Evolutionary conservation across 2,329 filamentous ascomycete genomes (phyloP), one percentile per base, ranked within the genome.

Genomic region (Coniella vitis): DNA sequence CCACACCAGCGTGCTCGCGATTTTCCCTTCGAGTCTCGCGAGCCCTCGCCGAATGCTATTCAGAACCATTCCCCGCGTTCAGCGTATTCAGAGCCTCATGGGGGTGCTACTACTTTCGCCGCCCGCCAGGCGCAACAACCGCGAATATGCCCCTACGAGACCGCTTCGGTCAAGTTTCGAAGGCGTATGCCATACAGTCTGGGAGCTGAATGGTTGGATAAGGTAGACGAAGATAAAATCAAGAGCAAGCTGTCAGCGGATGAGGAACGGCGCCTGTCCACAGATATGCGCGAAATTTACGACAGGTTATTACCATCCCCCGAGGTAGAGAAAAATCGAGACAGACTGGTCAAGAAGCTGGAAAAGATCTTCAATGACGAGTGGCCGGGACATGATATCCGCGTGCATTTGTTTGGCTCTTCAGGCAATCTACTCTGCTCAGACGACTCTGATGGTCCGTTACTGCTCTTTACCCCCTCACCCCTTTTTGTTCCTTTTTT

Each of bases 381-480:
- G 63, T 98, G 91, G 88, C 93, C 93, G 1, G 89, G 87, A 1
- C 85, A 89, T 60, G 79, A 94, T 53, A 96, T 96, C 61, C 83
- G 80, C 57, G 93, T 96, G 32, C 85, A 93, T 64, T 81, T 97
- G 14, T 98, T 98, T 75, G 93, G 93, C n/a, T 97, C 93, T 4
- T 97, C 93, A 4, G 93, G 93, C 41, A 98, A 98, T 66, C 72
- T 93, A 65, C 73, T 98, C 49, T 96, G 90, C 67, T 95, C 91
- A 31, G 90, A 89, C 66, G 90, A 96, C 63, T 98, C 93, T 45
- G 93, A 98, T 71, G 88, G 90, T 95, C 73, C 60, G 83, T 72
- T 31, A 21, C n/a, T 21, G 7, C 16, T 14, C 37, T 10, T n/a
- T 8, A 1, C 20, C 37, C 37, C 37, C n/a, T n/a, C n/a, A n/a